Evolutionary conservation across 352 stramenopile genomes (phyloP).

Genomic region (Phytophthora cajani): DNA sequence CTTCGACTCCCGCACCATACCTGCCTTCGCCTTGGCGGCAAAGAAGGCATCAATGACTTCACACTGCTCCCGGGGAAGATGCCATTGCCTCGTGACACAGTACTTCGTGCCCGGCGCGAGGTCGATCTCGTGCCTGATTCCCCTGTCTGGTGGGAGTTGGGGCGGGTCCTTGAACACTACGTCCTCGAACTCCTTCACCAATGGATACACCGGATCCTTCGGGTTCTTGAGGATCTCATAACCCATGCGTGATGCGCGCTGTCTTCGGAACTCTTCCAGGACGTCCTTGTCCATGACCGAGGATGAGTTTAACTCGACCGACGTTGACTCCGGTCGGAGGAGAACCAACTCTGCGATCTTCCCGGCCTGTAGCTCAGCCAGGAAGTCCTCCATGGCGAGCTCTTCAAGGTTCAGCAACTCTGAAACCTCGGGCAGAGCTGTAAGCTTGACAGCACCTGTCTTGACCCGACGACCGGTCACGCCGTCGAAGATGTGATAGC

Average conservation of each 20-base stretch:
- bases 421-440: background rate
- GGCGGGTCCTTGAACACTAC: background rate
- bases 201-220: background rate
- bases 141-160: background rate
- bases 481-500: background rate
- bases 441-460: background rate
- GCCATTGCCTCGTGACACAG: too few relatives aligned
- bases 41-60: too few relatives aligned
- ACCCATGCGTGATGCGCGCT: background rate
- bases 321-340: background rate
- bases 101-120: background rate
- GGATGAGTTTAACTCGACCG: background rate
- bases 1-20: too few relatives aligned
- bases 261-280: background rate
- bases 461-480: background rate
- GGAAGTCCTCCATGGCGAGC: background rate
- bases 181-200: background rate
- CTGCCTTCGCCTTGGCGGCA: too few relatives aligned
- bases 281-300: background rate
- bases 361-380: background rate
- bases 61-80: too few relatives aligned
- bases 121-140: constrained; percentile 1
- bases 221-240: background rate
- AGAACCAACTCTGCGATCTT: background rate
- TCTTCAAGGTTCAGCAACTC: background rate